Evolutionary conservation across 805 yeast species (phyloP).

Genomic region (Ogataea wickerhamii): DNA sequence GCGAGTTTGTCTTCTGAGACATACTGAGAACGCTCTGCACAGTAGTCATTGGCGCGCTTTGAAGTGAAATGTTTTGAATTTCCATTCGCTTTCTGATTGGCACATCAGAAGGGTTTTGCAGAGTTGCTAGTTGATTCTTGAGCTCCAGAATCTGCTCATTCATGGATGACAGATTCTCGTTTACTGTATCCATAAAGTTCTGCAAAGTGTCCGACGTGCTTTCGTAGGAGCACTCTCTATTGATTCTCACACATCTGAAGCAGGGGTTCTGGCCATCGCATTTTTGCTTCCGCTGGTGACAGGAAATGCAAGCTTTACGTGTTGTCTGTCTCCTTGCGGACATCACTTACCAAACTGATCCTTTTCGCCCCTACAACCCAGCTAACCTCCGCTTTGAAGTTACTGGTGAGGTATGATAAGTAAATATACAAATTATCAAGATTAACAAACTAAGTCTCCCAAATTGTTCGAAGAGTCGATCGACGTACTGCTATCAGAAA

Average conservation of each 20-base stretch:
- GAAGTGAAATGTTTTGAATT: slow-evolving; percentile 12
- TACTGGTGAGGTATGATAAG: too few relatives aligned
- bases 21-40: slow-evolving; percentile 13
- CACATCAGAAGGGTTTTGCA: not conserved
- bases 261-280: slow-evolving; percentile 12
- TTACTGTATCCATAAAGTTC: slow-evolving; percentile 1
- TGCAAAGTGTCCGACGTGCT: not conserved
- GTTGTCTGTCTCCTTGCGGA: not conserved
- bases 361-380: too few relatives aligned
- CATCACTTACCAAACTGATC: too few relatives aligned
- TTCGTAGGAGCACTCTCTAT: slow-evolving; percentile 7
- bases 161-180: not conserved
- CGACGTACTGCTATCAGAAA: too few relatives aligned
- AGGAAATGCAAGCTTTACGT: slow-evolving; percentile 8
- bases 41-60: slow-evolving; percentile 16
- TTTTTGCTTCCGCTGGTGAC: slow-evolving; percentile 8
- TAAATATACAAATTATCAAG: too few relatives aligned
- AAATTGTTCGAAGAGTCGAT: too few relatives aligned
- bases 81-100: slow-evolving; percentile 7
- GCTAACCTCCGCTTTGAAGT: too few relatives aligned
- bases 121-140: not conserved
- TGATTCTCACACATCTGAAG: slow-evolving; percentile 6
- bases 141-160: not conserved
- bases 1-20: slow-evolving; percentile 9
- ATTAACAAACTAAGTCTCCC: too few relatives aligned